These are phyloP conservation scores for Paraphaeosphaeria sporulosa DNA, from an alignment of 2,329 filamentous ascomycete genomes.

Conservation along the genomic window DNA sequence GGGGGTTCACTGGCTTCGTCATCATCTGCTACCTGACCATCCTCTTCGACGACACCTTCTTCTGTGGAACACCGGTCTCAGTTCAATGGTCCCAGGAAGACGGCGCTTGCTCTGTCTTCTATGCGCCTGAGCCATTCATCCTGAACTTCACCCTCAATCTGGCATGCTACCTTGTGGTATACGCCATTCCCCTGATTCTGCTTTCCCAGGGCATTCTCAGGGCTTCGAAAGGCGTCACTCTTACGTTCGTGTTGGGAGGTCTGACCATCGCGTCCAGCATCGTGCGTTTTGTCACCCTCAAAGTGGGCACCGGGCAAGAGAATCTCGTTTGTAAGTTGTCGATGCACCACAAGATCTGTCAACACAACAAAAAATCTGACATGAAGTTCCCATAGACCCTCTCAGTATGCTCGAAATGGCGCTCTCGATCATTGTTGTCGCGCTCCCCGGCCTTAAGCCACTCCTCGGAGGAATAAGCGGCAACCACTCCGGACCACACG, in stretches of 20 bases:
- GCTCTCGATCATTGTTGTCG: constrained; percentile 31
- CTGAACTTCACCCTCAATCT: constrained; percentile 34
- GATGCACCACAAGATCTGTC: too few species aligned
- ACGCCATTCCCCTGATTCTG: constrained; percentile 24
- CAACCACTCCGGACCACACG: not conserved
- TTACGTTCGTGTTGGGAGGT: constrained; percentile 28
- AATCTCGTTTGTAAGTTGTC: constrained; percentile 35
- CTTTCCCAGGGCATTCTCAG: constrained; percentile 21
- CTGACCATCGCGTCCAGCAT: constrained; percentile 29
- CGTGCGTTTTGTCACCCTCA: constrained; percentile 27
- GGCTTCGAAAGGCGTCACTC: constrained; percentile 20
- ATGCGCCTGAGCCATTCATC: constrained; percentile 33
- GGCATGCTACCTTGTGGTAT: constrained; percentile 30
- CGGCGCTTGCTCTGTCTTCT: constrained; percentile 32
- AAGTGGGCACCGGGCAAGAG: constrained; percentile 30
- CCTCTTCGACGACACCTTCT: constrained; percentile 33
- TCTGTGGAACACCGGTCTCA: constrained; percentile 27
- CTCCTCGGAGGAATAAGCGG: constrained; percentile 8
- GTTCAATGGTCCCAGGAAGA: constrained; percentile 33
- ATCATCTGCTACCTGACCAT: constrained; percentile 29
- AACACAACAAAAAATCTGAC: not conserved
- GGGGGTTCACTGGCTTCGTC: constrained; percentile 27
- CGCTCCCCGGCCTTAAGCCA: constrained; percentile 30
- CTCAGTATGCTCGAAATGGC: constrained; percentile 34
- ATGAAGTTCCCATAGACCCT: constrained; percentile 5